Percentiles rank a stretch among this genome's conserved stretches.
phyloP scores from a whole-genome alignment of 2,329 filamentous ascomycete genomes.

The Ophiocordyceps camponoti-saundersi region DNA sequence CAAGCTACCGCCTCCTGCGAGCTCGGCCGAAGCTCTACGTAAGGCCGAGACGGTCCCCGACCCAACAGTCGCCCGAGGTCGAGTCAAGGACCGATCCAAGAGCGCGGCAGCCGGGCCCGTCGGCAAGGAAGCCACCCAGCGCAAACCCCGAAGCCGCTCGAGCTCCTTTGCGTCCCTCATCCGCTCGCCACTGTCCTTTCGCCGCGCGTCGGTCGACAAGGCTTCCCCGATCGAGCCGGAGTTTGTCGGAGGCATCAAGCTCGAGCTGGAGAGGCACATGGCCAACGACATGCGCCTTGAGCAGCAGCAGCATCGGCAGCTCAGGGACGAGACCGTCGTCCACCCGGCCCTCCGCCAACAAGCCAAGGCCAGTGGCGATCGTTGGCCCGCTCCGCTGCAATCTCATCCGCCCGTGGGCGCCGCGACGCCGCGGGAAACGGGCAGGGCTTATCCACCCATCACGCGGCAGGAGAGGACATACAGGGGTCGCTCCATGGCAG shows the following conservation, averaged over 20 bases:
- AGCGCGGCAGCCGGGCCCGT: constrained; percentile 8
- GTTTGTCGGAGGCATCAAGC: constrained; percentile 24
- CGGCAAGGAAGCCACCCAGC: constrained; percentile 1
- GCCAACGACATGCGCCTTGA: constrained; percentile 13
- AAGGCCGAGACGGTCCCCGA: neutral
- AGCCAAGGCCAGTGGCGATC: constrained; percentile 6
- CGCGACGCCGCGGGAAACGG: neutral
- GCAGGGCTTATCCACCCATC: constrained; percentile 19
- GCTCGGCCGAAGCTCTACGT: constrained; percentile 2
- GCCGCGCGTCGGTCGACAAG: constrained; percentile 14
- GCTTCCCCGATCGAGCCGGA: constrained; percentile 10
- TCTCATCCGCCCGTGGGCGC: constrained; percentile 4
- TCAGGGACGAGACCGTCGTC: constrained; percentile 9
- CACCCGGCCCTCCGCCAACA: constrained; percentile 18
- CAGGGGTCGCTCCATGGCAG: constrained; percentile 11
- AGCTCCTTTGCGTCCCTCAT: constrained; percentile 19
- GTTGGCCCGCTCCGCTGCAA: constrained; percentile 12
- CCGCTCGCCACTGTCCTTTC: constrained; percentile 16
- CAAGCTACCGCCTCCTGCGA: constrained; percentile 2
- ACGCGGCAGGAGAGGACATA: constrained; percentile 13
- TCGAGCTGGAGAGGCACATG: constrained; percentile 20
- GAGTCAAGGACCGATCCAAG: constrained; percentile 4
- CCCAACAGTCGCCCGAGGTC: neutral
- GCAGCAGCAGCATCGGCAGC: constrained; percentile 7
- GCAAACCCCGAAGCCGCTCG: constrained; percentile 13